Evolutionary conservation across 768 basidiomycete genomes (phyloP), one percentile per base, ranked within the genome.

Genomic region (Sistotremastrum niveocremeum): DNA sequence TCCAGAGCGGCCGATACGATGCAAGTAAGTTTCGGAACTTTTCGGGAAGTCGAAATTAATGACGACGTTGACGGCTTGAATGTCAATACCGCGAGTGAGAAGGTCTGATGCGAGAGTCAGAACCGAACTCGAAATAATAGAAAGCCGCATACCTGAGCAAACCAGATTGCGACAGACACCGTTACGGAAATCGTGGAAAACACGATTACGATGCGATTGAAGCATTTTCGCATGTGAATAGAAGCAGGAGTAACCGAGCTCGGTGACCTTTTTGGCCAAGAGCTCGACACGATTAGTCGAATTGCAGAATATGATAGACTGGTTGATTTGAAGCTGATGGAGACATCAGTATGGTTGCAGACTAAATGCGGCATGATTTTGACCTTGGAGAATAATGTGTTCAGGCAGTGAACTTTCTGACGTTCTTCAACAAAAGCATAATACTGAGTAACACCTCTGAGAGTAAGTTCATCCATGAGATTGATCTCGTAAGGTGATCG

Each of bases 1-100:
- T 46, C 94, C 95, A 3, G 89, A 93, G 51, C 94, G 90, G 59
- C 95, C 94, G 59, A 98, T 98, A 53, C 94, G 84, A 64, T 99
- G 94, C 20, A 99, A 80, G 65, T 99, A 99, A 3, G 94, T 97
- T 65, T 99, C 95, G 50, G 89, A 87, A 62, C 93, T 97, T 74
- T 97, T 95, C 50, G 94, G 94, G 66, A 98, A 95, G 63, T 99
- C 94, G 59, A 99, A 99, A 68, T 97, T 98, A 75, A 99, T 97
- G 58, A 99, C 94, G 62, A 98, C 95, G 66, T 99, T 99, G 51
- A 99, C 94, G 49, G 94, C 95, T 68, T 97, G 95, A 61, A 99
- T 99, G 65, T 99, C 94, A 63, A 99, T 99, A 67, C 94, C 94
- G 54, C 94, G 87, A 28, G 94, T 99, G 59, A 99, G 81, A 52